Evolutionary conservation across 257 asterid species (phyloP), one percentile per base, ranked within the genome.

Genomic region (Forsythia suspensa): DNA sequence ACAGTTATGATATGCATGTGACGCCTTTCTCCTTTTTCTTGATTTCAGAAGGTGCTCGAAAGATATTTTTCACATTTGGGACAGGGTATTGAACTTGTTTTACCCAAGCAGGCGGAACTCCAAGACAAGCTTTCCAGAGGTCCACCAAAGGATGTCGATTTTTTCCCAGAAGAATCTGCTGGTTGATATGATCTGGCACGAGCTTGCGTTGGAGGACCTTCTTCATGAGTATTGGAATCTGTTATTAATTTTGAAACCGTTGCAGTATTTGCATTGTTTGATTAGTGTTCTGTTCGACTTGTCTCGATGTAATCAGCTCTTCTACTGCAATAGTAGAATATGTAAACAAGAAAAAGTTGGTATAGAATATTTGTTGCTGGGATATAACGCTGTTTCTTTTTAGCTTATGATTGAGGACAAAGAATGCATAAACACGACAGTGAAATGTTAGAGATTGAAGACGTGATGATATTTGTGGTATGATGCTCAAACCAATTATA

Each of bases 1-100:
- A 40, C 20, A 21, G 20, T 46, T 37, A n/a, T 11, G 12, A 29
- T 39, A 1, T 39, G 39, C 20, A 37, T 29, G 2, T 20, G 43
- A 74, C 61, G 76, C 36, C 16, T 21, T 39, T 78, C 13, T 36
- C 75, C 41, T 20, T 37, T 38, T 43, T 2, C 77, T 61, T 51
- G 52, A 67, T 78, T 76, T 74, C 90, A 93, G 96, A 90, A 89
- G 81, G 90, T 95, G 89, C 98, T 95, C 24, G 98, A 95, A 78
- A 84, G 97, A 73, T 95, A 92, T 74, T 95, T 89, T 70, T 78
- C 91, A 8, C 38, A 42, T n/a, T 73, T 83, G 11, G 99, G 98
- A 39, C 55, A 77, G 61, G 97, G 89, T 71, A 84, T 87, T 12
- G 96, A 91, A 80, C 94, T 92, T 61, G 96, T 93, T 9, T 77